These are phyloP conservation scores for Nothophoma quercina DNA, from an alignment of 2,329 filamentous ascomycete genomes.

Conservation along the genomic window DNA sequence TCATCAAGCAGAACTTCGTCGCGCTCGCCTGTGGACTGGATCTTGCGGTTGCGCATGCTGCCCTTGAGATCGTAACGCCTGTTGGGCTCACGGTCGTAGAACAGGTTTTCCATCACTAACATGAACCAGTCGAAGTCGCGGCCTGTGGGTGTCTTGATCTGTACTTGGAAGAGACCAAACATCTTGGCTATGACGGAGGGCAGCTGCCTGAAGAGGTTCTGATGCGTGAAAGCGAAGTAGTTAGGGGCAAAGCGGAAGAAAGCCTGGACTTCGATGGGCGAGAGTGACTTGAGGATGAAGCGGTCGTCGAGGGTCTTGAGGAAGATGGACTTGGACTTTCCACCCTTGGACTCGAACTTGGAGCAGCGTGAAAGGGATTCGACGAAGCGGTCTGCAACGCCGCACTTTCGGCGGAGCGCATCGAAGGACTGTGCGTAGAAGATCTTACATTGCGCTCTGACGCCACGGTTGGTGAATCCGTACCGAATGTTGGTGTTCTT, in stretches of 20 bases:
- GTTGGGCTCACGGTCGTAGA: conserved; percentile 90
- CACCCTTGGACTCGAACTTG: conserved; percentile 97
- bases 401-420: conserved; percentile 89
- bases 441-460: conserved; percentile 96
- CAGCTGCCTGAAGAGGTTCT: conserved; percentile 89
- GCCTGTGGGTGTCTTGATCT: conserved; percentile 95
- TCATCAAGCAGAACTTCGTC: conserved; percentile 97
- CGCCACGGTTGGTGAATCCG: conserved; percentile 91
- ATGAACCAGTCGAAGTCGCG: conserved; percentile 95
- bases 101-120: conserved; percentile 95
- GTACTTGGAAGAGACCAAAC: conserved; percentile 97
- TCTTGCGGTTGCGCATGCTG: conserved; percentile 98
- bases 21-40: conserved; percentile 91
- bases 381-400: conserved; percentile 90
- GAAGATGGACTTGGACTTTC: conserved; percentile 97
- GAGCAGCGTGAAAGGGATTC: conserved; percentile 94
- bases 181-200: conserved; percentile 99
- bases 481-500: conserved; percentile 96
- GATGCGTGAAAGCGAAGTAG: conserved; percentile 97
- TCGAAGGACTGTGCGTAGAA: conserved; percentile 99
- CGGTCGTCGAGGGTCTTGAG: conserved; percentile 95
- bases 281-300: conserved; percentile 89
- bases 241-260: conserved; percentile 95
- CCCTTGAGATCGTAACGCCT: conserved; percentile 90
- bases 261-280: conserved; percentile 88